Evolutionary conservation across 1,284 basidiomycete genomes (phyloP), one percentile per base, ranked within the genome.

Genomic region (Athelia sp.): DNA sequence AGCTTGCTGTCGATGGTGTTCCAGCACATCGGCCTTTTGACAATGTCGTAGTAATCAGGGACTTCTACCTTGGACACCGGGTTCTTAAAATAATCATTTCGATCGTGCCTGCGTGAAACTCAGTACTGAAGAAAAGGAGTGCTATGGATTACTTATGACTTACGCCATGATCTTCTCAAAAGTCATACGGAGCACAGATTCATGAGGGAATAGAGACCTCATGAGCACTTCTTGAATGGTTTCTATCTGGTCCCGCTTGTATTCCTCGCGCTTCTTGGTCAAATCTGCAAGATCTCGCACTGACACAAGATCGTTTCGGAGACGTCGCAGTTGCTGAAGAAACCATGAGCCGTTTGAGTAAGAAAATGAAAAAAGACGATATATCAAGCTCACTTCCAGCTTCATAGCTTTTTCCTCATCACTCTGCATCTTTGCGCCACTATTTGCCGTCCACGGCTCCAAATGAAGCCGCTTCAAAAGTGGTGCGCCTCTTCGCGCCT

Each of bases 391-490:
- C 49, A 90, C 90, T 65, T 87, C 82, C n/a, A 98, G 79, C 62
- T 94, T 95, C 70, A 84, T 79, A 3, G 75, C 69, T 67, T 90
- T 92, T 55, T 98, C 92, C 53, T 91, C 88, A 29, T 93, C 90
- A 2, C 82, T 88, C 58, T 90, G 78, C 36, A 81, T 70, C 56
- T 81, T 82, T 1, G 58, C 58, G 1, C 78, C 76, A 17, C 81
- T 79, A 21, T 79, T 82, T 1, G 93, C 90, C 0, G 96, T 97
- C 97, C 96, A 99, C 0, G 96, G 97, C 72, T 99, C 96, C 26
- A 99, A 74, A 69, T 99, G 95, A 47, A 99, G 67, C 45, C 97
- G 70, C 68, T 98, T 99, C 58, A 99, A 70, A 47, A 99, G 67
- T 2, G 96, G 95, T 2, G 97, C 97, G 2, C 97, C 97, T 38